Evolutionary conservation across 768 basidiomycete species (phyloP).

Genomic region (Grammothele lineata): DNA sequence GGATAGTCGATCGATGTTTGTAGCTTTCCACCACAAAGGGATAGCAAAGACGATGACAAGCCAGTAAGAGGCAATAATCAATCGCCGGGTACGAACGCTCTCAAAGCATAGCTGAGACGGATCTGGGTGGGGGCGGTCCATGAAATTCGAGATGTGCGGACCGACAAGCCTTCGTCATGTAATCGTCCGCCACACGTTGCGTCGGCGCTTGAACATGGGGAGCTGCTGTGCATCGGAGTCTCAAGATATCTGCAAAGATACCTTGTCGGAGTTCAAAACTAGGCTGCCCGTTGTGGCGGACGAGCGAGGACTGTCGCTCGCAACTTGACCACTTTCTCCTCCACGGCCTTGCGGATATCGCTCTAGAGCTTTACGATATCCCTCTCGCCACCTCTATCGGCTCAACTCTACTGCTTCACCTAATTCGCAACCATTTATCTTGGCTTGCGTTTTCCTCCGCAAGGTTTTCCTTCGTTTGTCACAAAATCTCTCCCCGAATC

Average conservation of each 20-base stretch:
- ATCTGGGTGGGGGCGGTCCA: slow-evolving; percentile 31
- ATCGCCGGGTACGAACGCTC: slow-evolving; percentile 42
- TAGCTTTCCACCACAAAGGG: slow-evolving; percentile 93
- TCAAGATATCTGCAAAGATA: no score
- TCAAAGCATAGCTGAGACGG: slow-evolving; percentile 54
- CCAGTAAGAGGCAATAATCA: slow-evolving; percentile 77
- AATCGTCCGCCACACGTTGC: background rate
- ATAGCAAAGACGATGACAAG: slow-evolving; percentile 67
- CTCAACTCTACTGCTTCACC: slow-evolving; percentile 12
- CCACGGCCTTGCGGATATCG: slow-evolving; percentile 2
- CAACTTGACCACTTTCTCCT: slow-evolving; percentile 7
- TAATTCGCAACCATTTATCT: background rate
- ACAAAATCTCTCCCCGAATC: slow-evolving; percentile 3
- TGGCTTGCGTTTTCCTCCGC: background rate
- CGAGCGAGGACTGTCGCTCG: background rate
- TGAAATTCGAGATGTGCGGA: slow-evolving; percentile 1
- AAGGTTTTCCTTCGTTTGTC: slow-evolving; percentile 7
- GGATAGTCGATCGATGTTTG: slow-evolving; percentile 79
- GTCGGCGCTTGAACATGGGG: background rate
- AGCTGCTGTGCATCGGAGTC: no score
- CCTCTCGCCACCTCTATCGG: slow-evolving; percentile 1
- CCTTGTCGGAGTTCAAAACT: slow-evolving; percentile 1
- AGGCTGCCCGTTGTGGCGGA: slow-evolving; percentile 9
- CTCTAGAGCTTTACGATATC: slow-evolving; percentile 14
- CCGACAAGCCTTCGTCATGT: no score